Conservation (phyloP, 345 rosid genomes). For the Adansonia digitata region DNA sequence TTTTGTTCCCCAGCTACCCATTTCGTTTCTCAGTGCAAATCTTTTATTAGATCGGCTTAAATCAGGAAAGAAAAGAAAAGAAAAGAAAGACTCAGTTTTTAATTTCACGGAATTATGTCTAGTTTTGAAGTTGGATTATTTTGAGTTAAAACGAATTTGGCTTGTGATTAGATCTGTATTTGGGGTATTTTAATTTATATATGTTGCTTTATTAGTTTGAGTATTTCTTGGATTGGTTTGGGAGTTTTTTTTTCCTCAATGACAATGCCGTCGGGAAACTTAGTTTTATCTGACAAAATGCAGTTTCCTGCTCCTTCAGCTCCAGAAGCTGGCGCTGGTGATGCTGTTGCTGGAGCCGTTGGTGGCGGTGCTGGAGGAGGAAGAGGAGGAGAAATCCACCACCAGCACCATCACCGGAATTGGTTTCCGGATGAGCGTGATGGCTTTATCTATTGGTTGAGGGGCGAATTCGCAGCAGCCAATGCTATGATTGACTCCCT, state of each 20-base stretch:
- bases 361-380: constrained; percentile 16
- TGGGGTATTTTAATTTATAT: constrained; percentile 9
- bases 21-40: not conserved
- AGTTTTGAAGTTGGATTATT: not conserved
- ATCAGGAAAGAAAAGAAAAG: no score
- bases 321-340: constrained; percentile 14
- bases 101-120: not conserved
- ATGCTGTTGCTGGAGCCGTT: constrained; percentile 6
- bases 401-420: constrained; percentile 24
- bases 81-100: not conserved
- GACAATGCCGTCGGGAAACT: constrained; percentile 85
- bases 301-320: constrained; percentile 38
- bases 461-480: constrained; percentile 90
- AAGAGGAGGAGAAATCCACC: constrained; percentile 31
- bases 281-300: constrained; percentile 51
- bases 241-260: constrained; percentile 24
- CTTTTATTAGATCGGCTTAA: not conserved
- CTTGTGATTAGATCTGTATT: constrained; percentile 12
- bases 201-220: constrained; percentile 12
- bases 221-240: not conserved
- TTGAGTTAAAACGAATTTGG: not conserved
- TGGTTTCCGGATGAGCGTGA: constrained; percentile 79
- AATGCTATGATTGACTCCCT: constrained; percentile 80
- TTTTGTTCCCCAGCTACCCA: not conserved
- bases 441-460: constrained; percentile 73